These are phyloP conservation scores for Obelidium mucronatum DNA, from an alignment of 192 early-diverging fungal genomes.

Conservation along the genomic window DNA sequence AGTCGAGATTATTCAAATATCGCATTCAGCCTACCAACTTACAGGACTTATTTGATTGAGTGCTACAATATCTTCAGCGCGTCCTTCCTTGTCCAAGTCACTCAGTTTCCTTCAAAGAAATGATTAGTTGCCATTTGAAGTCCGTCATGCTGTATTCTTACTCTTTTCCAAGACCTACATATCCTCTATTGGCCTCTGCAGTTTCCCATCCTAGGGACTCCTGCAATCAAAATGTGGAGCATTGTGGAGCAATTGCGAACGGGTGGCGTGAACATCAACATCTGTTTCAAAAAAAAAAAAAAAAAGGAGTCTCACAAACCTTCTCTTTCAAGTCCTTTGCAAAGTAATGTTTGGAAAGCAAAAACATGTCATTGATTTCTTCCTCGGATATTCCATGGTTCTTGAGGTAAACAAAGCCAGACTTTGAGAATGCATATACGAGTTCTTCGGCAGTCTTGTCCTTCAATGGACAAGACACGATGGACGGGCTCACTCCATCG, in stretches of 20 bases:
- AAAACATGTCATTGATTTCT: slow-evolving; percentile 24
- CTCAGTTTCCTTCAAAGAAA: slow-evolving; percentile 20
- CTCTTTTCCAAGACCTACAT: slow-evolving; percentile 35
- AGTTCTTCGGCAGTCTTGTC: slow-evolving; percentile 1
- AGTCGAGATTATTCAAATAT: slow-evolving; percentile 5
- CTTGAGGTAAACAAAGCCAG: slow-evolving; percentile 39
- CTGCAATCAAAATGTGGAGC: background rate
- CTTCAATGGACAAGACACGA: background rate
- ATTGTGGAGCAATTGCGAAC: too few species aligned
- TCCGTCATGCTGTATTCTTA: background rate
- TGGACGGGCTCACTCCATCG: background rate
- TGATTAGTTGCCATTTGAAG: background rate
- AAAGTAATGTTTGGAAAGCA: slow-evolving; percentile 14
- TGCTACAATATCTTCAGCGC: slow-evolving; percentile 23
- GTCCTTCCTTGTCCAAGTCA: slow-evolving; percentile 30
- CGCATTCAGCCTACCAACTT: too few species aligned
- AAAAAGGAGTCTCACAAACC: too few species aligned
- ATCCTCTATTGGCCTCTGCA: slow-evolving; percentile 38
- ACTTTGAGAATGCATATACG: slow-evolving; percentile 27
- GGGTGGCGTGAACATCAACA: too few species aligned
- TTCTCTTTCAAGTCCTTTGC: slow-evolving; percentile 12
- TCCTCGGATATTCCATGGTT: slow-evolving; percentile 32
- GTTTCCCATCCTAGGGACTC: slow-evolving; percentile 33
- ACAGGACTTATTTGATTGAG: slow-evolving; percentile 26
- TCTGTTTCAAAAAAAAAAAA: too few species aligned